These are phyloP conservation scores for Pestalotiopsis sp. DNA, from an alignment of 2,329 filamentous ascomycete genomes.

Conservation along the genomic window DNA sequence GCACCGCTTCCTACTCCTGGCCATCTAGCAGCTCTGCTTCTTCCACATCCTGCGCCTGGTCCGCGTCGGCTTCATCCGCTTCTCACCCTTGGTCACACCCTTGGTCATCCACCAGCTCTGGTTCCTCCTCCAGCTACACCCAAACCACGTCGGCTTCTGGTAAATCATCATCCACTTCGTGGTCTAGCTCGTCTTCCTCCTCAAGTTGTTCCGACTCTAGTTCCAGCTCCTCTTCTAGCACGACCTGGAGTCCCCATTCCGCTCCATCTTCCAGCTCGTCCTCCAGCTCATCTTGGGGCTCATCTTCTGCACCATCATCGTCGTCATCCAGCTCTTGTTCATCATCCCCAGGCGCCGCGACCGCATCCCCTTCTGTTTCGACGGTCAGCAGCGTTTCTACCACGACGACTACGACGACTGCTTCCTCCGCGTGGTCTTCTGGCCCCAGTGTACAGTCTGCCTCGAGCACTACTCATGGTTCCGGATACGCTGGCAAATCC, in stretches of 20 bases:
- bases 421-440: too few relatives aligned
- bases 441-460: neutral
- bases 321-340: neutral
- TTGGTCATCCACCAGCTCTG: neutral
- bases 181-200: neutral
- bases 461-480: neutral
- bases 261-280: neutral
- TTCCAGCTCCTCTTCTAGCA: neutral
- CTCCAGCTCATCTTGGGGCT: neutral
- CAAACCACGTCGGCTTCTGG: neutral
- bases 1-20: neutral
- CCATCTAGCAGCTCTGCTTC: neutral
- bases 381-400: neutral
- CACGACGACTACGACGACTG: neutral
- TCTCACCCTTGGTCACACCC: neutral
- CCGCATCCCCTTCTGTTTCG: neutral
- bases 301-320: neutral
- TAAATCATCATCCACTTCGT: neutral
- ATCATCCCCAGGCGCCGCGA: neutral
- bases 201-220: neutral
- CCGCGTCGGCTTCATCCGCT: neutral
- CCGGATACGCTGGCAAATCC: neutral
- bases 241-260: neutral
- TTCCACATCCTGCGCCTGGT: neutral
- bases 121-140: neutral